These are phyloP conservation scores for Boletus coccyginus DNA, from an alignment of 768 basidiomycete species.

Conservation along the genomic window DNA sequence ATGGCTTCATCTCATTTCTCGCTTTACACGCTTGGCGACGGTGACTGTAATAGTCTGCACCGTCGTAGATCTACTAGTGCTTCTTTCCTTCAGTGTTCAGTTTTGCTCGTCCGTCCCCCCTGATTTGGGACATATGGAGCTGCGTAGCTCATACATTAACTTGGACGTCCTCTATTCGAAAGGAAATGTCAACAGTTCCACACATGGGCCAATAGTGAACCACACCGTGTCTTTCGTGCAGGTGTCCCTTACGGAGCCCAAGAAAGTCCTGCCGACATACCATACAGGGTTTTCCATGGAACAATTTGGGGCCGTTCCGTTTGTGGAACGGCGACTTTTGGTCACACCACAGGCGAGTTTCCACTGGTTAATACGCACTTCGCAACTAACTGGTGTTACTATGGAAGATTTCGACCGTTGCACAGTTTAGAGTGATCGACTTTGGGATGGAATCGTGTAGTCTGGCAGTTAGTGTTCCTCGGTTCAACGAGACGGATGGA, in stretches of 20 bases:
- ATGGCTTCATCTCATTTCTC: too few species aligned
- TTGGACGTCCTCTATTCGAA: background rate
- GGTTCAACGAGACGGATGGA: background rate
- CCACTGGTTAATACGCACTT: background rate
- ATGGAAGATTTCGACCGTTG: background rate
- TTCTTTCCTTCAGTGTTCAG: too few species aligned
- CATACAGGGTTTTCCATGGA: background rate
- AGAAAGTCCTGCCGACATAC: background rate
- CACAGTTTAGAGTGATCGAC: conserved; percentile 2
- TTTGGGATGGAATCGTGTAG: conserved; percentile 4
- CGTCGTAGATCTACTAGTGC: too few species aligned
- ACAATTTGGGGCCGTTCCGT: background rate
- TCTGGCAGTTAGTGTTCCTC: background rate
- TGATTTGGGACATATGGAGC: too few species aligned
- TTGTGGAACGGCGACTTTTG: background rate
- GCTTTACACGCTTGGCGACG: too few species aligned
- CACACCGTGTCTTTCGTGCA: background rate
- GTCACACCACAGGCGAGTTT: background rate
- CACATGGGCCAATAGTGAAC: background rate
- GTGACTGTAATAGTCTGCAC: too few species aligned
- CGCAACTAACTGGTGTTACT: background rate
- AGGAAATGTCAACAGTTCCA: background rate
- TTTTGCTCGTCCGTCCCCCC: too few species aligned
- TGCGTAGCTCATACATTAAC: too few species aligned
- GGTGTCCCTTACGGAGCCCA: background rate